Evolutionary conservation across 2,329 filamentous ascomycete genomes (phyloP).

Genomic region (Lasiodiplodia citricola): DNA sequence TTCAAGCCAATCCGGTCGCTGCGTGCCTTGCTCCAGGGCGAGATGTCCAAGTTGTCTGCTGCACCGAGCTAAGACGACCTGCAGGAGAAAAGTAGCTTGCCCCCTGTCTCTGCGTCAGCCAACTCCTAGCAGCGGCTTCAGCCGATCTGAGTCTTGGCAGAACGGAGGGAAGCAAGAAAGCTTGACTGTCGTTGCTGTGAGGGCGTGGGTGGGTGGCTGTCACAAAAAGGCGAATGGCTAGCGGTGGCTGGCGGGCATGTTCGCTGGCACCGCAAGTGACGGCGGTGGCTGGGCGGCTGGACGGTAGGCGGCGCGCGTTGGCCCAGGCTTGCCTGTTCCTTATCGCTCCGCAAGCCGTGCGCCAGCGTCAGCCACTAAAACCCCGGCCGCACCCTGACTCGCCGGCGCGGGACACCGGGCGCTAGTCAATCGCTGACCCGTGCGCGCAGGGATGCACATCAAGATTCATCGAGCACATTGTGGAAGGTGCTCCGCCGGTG

Average conservation of each 20-base stretch:
- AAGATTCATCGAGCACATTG: slow-evolving; percentile 20
- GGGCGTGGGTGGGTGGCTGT: background rate
- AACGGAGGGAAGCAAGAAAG: background rate
- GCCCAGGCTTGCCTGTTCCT: slow-evolving; percentile 22
- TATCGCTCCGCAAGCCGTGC: background rate
- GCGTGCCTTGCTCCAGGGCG: slow-evolving; percentile 20
- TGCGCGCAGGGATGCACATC: slow-evolving; percentile 19
- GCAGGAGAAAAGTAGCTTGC: slow-evolving; percentile 3
- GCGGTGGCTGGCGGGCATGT: slow-evolving; percentile 16
- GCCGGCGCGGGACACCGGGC: slow-evolving; percentile 18
- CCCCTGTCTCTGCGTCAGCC: background rate
- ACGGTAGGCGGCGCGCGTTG: slow-evolving; percentile 7
- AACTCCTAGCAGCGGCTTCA: background rate
- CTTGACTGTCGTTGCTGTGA: slow-evolving; percentile 2
- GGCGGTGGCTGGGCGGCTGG: slow-evolving; percentile 21
- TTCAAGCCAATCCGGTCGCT: background rate
- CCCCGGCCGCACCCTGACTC: slow-evolving; percentile 9
- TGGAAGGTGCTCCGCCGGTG: slow-evolving; percentile 13
- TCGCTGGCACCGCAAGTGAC: slow-evolving; percentile 5
- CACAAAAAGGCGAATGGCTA: slow-evolving; percentile 3
- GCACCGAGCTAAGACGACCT: background rate
- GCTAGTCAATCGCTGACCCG: slow-evolving; percentile 16
- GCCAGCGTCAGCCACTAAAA: background rate
- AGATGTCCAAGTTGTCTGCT: background rate
- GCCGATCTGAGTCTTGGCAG: background rate